phyloP scores from a whole-genome alignment of 192 early-diverging fungal species.

The Dissophora ornata region DNA sequence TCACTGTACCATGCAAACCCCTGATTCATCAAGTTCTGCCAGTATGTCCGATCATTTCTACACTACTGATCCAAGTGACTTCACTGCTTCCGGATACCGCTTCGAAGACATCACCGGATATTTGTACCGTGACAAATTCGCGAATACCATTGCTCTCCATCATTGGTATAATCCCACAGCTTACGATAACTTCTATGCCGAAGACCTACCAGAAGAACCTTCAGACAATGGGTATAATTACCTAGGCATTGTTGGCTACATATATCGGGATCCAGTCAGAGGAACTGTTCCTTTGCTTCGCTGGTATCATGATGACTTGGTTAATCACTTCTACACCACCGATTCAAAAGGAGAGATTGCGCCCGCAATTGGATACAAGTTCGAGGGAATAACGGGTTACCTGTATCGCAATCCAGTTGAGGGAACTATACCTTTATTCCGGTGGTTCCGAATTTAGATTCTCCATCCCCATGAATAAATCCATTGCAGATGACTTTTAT shows the following conservation, averaged over 20 bases:
- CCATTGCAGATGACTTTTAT: no score
- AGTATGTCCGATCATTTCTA: conserved; percentile 9
- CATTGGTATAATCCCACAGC: background rate
- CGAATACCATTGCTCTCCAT: conserved; percentile 9
- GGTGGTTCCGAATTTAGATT: no score
- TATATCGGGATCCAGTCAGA: background rate
- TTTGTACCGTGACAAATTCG: conserved; percentile 10
- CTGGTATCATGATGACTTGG: background rate
- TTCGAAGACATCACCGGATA: conserved; percentile 27
- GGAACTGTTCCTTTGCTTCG: conserved; percentile 10
- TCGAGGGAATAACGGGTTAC: conserved; percentile 15
- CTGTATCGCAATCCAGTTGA: conserved; percentile 7
- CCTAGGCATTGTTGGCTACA: conserved; percentile 14
- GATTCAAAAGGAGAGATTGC: conserved; percentile 11
- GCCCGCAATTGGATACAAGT: background rate
- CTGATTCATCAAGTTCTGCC: background rate
- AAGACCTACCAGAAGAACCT: background rate
- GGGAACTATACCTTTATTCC: conserved; percentile 17
- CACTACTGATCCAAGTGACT: conserved; percentile 8
- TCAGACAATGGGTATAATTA: conserved; percentile 4
- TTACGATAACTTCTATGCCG: conserved; percentile 6
- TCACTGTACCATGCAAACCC: no score
- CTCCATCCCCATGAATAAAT: no score
- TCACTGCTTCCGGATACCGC: background rate
- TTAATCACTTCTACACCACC: conserved; percentile 17